Evolutionary conservation across 805 yeast species (phyloP).

Genomic region (Saccharomycopsis fibuligera): DNA sequence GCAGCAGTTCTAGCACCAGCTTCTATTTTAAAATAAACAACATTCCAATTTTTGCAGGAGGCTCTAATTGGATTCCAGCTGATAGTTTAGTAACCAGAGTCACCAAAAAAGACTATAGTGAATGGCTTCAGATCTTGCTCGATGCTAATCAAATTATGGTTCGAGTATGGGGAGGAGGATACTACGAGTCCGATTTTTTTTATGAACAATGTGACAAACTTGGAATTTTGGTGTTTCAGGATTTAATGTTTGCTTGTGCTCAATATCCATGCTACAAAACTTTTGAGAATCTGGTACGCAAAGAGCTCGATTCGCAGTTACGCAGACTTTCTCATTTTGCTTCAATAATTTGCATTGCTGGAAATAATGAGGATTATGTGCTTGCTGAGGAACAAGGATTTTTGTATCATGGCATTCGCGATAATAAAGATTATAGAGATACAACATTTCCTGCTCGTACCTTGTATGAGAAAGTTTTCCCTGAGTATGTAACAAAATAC

Average conservation of each 20-base stretch:
- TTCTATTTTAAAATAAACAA: slow-evolving; percentile 39
- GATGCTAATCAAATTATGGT: slow-evolving; percentile 40
- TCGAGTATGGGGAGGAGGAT: slow-evolving; percentile 47
- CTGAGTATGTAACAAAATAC: slow-evolving; percentile 28
- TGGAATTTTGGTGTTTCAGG: slow-evolving; percentile 44
- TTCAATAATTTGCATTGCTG: slow-evolving; percentile 30
- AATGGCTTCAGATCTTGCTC: slow-evolving; percentile 32
- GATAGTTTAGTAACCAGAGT: slow-evolving; percentile 34
- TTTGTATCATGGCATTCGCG: neutral
- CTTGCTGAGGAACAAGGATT: slow-evolving; percentile 31
- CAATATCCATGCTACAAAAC: slow-evolving; percentile 40
- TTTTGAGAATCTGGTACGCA: slow-evolving; percentile 31
- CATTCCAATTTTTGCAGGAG: slow-evolving; percentile 33
- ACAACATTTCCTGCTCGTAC: slow-evolving; percentile 39
- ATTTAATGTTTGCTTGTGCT: slow-evolving; percentile 54
- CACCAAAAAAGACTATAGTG: slow-evolving; percentile 31
- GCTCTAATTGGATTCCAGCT: slow-evolving; percentile 46
- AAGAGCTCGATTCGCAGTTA: slow-evolving; percentile 36
- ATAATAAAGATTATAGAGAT: slow-evolving; percentile 24
- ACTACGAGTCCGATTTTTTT: slow-evolving; percentile 36
- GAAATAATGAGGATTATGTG: slow-evolving; percentile 45
- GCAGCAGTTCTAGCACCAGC: slow-evolving; percentile 29
- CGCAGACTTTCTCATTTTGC: slow-evolving; percentile 36
- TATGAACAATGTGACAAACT: slow-evolving; percentile 37
- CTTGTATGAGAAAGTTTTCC: slow-evolving; percentile 36